Conservation (phyloP, 148 eudicot genomes). For the Heliamphora exappendiculata region DNA sequence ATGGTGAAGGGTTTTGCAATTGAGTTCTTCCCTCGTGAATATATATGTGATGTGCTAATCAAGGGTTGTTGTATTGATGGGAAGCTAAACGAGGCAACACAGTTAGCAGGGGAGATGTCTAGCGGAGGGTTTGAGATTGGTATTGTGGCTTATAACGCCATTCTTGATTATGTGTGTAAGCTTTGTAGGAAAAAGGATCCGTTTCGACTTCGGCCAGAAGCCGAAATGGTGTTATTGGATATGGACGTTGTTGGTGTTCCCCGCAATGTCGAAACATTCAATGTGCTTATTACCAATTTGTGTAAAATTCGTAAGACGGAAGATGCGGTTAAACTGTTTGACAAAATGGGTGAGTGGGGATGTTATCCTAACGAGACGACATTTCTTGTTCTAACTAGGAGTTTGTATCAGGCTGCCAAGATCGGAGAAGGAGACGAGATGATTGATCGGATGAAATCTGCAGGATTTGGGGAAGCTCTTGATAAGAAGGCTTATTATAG, state of each 20-base stretch:
- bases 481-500: conserved; percentile 62
- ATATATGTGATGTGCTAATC: conserved; percentile 69
- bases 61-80: conserved; percentile 88
- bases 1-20: conserved; percentile 64
- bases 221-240: conserved; percentile 52
- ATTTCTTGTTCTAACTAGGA: conserved; percentile 60
- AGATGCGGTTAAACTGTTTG: conserved; percentile 59
- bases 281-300: conserved; percentile 62
- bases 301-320: conserved; percentile 73
- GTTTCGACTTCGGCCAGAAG: conserved; percentile 56
- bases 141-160: conserved; percentile 53
- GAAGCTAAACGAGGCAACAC: conserved; percentile 73
- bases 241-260: conserved; percentile 94
- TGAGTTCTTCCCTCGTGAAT: conserved; percentile 80
- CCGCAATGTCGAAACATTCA: conserved; percentile 70
- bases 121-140: conserved; percentile 89
- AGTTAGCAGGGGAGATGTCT: conserved; percentile 77
- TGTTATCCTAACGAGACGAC: conserved; percentile 68
- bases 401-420: conserved; percentile 90
- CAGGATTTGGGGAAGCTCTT: conserved; percentile 62
- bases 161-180: conserved; percentile 83
- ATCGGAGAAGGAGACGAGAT: conserved; percentile 88
- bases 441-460: conserved; percentile 88
- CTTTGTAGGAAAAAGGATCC: conserved; percentile 80
- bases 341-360: conserved; percentile 91